A percentile compares a stretch with the other conserved stretches of the same genome.
Conservation (phyloP, 139 green algal genomes). For the Penium margaritaceum region DNA sequence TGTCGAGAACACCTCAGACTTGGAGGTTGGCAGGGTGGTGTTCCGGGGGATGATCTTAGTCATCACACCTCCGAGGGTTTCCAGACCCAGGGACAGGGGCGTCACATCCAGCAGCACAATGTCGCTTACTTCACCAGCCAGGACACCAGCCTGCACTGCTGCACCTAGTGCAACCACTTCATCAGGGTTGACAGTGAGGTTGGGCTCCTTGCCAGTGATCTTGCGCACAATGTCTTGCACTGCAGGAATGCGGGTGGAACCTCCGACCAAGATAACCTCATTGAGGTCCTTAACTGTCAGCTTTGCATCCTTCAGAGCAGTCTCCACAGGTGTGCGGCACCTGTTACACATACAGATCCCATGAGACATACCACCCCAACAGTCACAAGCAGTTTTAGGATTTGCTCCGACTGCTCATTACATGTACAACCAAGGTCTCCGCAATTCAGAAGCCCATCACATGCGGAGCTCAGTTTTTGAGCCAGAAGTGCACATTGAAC, state of each 20-base stretch:
- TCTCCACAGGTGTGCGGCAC: slow-evolving; percentile 78
- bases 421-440: too few relatives aligned
- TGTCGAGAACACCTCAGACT: slow-evolving; percentile 93
- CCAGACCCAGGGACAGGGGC: slow-evolving; percentile 87
- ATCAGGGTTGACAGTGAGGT: slow-evolving; percentile 96
- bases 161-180: slow-evolving; percentile 97
- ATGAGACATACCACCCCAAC: neutral
- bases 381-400: neutral
- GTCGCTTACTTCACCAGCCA: slow-evolving; percentile 68
- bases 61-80: slow-evolving; percentile 94
- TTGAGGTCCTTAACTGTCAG: slow-evolving; percentile 77
- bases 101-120: slow-evolving; percentile 97
- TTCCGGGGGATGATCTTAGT: slow-evolving; percentile 95
- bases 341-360: slow-evolving; percentile 36
- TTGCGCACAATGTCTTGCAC: slow-evolving; percentile 84
- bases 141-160: slow-evolving; percentile 79
- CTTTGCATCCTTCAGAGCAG: slow-evolving; percentile 87
- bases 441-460: too few relatives aligned
- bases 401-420: neutral
- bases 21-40: slow-evolving; percentile 93
- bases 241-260: slow-evolving; percentile 92
- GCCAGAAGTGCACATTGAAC: too few relatives aligned
- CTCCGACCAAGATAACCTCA: slow-evolving; percentile 76
- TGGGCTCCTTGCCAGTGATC: slow-evolving; percentile 85
- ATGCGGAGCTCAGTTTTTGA: neutral